Evolutionary conservation across 2,329 filamentous ascomycete species (phyloP).

Genomic region (Sarocladium brachiariae): DNA sequence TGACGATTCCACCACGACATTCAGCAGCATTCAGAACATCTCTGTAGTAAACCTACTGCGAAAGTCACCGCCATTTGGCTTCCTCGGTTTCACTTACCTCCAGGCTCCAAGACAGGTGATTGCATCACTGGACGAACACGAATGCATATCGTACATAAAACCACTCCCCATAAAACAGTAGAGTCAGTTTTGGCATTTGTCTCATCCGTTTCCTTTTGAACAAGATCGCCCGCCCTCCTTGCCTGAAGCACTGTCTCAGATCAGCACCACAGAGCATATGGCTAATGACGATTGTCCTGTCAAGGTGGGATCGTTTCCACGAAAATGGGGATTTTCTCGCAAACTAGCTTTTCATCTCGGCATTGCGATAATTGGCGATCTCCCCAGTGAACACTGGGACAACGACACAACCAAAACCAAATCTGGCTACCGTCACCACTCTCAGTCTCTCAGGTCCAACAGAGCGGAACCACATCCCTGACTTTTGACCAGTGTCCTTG

Average conservation of each 20-base stretch:
- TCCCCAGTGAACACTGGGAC: not conserved
- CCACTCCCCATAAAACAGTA: no score
- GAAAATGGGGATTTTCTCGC: not conserved
- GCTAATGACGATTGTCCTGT: conserved; percentile 3
- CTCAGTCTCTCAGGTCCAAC: no score
- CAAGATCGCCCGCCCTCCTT: not conserved
- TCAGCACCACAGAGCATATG: not conserved
- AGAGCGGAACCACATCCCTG: not conserved
- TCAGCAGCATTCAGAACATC: no score
- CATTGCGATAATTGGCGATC: conserved; percentile 1
- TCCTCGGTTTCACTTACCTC: no score
- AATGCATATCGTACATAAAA: no score
- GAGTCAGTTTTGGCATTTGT: not conserved
- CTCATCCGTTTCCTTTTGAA: not conserved
- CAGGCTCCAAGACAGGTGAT: no score
- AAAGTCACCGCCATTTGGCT: no score
- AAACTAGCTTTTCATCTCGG: conserved; percentile 2
- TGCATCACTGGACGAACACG: no score
- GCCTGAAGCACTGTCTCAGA: conserved; percentile 6
- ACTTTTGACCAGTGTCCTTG: not conserved
- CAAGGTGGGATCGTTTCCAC: not conserved
- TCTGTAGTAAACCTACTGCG: no score
- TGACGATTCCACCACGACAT: no score
- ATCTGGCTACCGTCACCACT: not conserved
- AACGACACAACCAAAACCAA: not conserved